Conservation (phyloP, 73 alveolate species). For the Uronychia binucleata region DNA sequence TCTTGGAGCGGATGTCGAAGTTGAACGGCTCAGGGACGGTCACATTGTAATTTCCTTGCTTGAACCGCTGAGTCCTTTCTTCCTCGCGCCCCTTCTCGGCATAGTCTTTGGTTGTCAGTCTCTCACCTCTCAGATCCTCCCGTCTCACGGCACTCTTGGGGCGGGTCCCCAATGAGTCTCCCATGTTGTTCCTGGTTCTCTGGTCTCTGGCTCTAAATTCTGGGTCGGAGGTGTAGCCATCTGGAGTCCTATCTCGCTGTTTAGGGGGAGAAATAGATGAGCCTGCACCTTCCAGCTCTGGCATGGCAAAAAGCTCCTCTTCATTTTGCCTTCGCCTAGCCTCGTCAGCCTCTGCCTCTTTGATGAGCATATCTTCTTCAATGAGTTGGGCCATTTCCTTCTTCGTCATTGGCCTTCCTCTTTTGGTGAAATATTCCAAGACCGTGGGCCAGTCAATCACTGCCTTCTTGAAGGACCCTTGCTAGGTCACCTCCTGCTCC, state of each 20-base stretch:
- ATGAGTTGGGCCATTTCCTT: slow-evolving; percentile 47
- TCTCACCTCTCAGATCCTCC: slow-evolving; percentile 31
- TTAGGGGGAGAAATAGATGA: too few relatives aligned
- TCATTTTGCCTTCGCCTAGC: slow-evolving; percentile 38
- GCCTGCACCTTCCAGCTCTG: slow-evolving; percentile 5
- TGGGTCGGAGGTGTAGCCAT: slow-evolving; percentile 31
- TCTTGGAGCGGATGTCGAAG: slow-evolving; percentile 80
- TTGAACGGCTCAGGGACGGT: slow-evolving; percentile 86
- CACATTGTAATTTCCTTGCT: slow-evolving; percentile 61
- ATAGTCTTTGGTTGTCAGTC: slow-evolving; percentile 48
- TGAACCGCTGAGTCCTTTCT: slow-evolving; percentile 5
- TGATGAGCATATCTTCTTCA: slow-evolving; percentile 31
- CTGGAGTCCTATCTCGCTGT: neutral
- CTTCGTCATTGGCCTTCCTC: slow-evolving; percentile 81
- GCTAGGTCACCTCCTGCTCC: slow-evolving; percentile 57
- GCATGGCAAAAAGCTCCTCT: slow-evolving; percentile 19
- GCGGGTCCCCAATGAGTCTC: neutral
- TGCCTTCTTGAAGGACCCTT: slow-evolving; percentile 4
- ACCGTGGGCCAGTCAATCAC: slow-evolving; percentile 72
- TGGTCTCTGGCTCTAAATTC: slow-evolving; percentile 22
- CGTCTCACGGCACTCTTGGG: slow-evolving; percentile 8
- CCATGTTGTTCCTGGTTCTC: slow-evolving; percentile 2
- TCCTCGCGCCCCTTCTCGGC: slow-evolving; percentile 9
- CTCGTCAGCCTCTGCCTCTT: slow-evolving; percentile 36
- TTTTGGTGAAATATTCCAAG: slow-evolving; percentile 74